Evolutionary conservation across 352 stramenopile genomes (phyloP).

Genomic region (Phytophthora pistaciae): DNA sequence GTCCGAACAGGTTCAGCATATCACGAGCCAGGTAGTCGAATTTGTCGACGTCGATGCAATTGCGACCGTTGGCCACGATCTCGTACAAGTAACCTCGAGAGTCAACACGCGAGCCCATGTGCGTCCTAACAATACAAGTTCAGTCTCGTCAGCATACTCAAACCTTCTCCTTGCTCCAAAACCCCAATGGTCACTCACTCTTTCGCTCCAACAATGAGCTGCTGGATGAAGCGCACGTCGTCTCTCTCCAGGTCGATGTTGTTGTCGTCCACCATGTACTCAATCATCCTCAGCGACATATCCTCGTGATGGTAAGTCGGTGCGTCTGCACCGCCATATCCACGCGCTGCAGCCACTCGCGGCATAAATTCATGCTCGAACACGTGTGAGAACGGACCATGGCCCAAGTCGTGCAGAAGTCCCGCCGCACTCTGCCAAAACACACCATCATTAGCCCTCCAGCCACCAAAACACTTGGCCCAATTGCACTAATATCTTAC

Average conservation of each 20-base stretch:
- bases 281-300: slow-evolving; percentile 84
- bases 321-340: slow-evolving; percentile 32
- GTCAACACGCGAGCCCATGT: slow-evolving; percentile 60
- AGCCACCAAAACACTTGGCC: too few species aligned
- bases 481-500: too few species aligned
- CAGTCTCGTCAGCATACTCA: not conserved
- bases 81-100: slow-evolving; percentile 88
- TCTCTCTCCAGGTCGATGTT: slow-evolving; percentile 75
- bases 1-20: slow-evolving; percentile 87
- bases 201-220: slow-evolving; percentile 86
- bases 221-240: slow-evolving; percentile 81
- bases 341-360: slow-evolving; percentile 44
- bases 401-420: slow-evolving; percentile 90
- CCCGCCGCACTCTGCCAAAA: slow-evolving; percentile 70
- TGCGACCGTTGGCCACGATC: slow-evolving; percentile 92
- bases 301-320: slow-evolving; percentile 81
- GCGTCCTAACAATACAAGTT: slow-evolving; percentile 39
- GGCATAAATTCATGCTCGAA: slow-evolving; percentile 95
- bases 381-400: slow-evolving; percentile 97
- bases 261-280: slow-evolving; percentile 85
- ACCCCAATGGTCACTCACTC: slow-evolving; percentile 36
- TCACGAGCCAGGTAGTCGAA: slow-evolving; percentile 92
- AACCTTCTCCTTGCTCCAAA: not conserved
- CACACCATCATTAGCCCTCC: not conserved
- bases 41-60: slow-evolving; percentile 94